Conservation (phyloP, 805 yeast genomes). For the Teunomyces barrocoloradensis region DNA sequence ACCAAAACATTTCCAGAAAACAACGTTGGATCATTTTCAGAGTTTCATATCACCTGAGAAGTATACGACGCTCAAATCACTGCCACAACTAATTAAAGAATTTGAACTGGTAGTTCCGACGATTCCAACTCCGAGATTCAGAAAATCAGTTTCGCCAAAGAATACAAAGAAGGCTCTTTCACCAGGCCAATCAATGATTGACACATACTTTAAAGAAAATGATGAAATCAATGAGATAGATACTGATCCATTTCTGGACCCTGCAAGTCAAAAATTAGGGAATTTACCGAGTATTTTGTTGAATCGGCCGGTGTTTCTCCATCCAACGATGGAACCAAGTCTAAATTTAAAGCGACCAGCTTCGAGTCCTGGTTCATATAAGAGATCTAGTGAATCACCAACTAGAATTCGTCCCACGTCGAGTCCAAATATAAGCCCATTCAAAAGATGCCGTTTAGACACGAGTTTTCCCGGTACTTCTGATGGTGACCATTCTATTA, state of each 20-base stretch:
- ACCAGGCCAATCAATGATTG: conserved; percentile 3
- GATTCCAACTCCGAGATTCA: not conserved
- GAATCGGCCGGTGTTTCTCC: not conserved
- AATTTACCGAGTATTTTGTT: not conserved
- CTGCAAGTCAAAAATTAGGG: not conserved
- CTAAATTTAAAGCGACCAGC: not conserved
- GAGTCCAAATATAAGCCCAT: not conserved
- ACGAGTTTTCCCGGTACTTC: not conserved
- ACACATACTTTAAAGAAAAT: not conserved
- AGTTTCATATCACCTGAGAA: conserved; percentile 8
- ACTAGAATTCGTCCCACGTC: not conserved
- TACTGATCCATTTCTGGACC: conserved; percentile 3
- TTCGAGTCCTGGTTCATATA: not conserved
- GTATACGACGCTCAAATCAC: not conserved
- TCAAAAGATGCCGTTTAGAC: not conserved
- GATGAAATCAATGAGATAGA: conserved; percentile 1
- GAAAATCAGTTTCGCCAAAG: not conserved
- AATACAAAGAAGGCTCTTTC: not conserved
- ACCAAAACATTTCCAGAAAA: conserved; percentile 14
- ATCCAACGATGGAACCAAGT: not conserved
- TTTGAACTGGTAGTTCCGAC: not conserved
- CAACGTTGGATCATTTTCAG: conserved; percentile 23
- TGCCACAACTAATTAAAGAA: not conserved
- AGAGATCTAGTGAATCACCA: not conserved
- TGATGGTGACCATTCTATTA: not conserved